Base-by-base conservation (phyloP, 306 rosid species). In the Trifolium pratense region DNA sequence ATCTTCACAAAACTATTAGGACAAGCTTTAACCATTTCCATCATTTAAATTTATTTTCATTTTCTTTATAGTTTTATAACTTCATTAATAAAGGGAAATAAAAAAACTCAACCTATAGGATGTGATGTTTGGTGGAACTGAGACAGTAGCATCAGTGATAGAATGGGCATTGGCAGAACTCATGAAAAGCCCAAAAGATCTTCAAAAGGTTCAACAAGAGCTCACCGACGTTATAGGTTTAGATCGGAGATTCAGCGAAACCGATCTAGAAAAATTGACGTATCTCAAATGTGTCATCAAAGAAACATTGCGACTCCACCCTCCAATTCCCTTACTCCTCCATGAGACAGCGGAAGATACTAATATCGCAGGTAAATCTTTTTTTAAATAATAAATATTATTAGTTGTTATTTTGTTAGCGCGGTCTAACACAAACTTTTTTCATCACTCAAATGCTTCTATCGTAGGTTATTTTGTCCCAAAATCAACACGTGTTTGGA, bases 61-160 rank as follows among this genome's bases (percentile, higher is more conserved):
- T 26, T 26, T 20, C n/a, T 20, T 40, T 5, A 17, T 36, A 40
- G 6, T 23, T 23, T 43, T 14, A 40, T 62, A 34, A 62, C 46
- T 32, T 34, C 1, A 61, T 16, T 36, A 2, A 10, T 17, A 36
- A 18, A 10, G 13, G 8, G 0, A 16, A 61, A 3, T 2, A 6
- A 2, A 12, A 23, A 9, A 15, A 8, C 37, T 13, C 6, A 42
- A 13, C 59, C 4, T 56, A 15, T n/a, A 87, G 91, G 89, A 87
- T 8, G 83, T 87, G 7, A 87, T 87, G 91, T 87, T 84, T 57
- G 89, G 91, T 1, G 91, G 91, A 31, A 87, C 87, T 0, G 91
- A 87, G 45, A 85, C 89, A 0, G 91, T 84, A 4, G 89, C 91
- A 15, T 80, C 89, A 0, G 86, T 78, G 8, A 84, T 87, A 45